Conservation (phyloP, 345 rosid genomes). For the Alliaria petiolata region DNA sequence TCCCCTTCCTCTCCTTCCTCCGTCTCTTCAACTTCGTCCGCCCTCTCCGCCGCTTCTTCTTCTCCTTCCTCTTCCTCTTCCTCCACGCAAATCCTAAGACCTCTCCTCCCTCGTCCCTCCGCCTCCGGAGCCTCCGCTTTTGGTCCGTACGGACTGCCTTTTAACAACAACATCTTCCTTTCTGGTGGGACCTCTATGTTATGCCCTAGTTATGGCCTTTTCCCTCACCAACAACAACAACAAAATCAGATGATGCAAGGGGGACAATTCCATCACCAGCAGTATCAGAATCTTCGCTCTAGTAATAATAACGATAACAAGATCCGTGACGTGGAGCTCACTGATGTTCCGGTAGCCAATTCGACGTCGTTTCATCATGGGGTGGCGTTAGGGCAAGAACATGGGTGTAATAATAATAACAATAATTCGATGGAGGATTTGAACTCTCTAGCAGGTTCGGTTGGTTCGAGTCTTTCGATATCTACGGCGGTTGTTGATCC, state of each 20-base stretch:
- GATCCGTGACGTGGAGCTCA: constrained; percentile 8
- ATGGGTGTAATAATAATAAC: neutral
- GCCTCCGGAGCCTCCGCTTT: constrained; percentile 24
- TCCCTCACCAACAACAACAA: constrained; percentile 27
- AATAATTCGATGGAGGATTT: constrained; percentile 29
- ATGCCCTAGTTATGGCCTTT: constrained; percentile 28
- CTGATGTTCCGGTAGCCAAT: constrained; percentile 5
- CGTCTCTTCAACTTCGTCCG: constrained; percentile 39
- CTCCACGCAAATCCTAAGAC: constrained; percentile 63
- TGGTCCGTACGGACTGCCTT: constrained; percentile 26
- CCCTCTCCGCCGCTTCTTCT: constrained; percentile 25
- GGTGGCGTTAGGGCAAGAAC: constrained; percentile 25
- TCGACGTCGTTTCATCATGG: constrained; percentile 9
- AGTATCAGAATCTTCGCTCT: constrained; percentile 23
- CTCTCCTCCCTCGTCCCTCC: constrained; percentile 88
- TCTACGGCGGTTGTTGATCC: constrained; percentile 19
- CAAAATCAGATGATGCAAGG: constrained; percentile 28
- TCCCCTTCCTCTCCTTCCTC: constrained; percentile 41
- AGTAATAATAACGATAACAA: neutral
- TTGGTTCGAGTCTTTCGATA: constrained; percentile 43
- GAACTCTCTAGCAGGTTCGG: constrained; percentile 43
- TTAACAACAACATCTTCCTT: constrained; percentile 19
- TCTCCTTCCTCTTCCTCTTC: constrained; percentile 49
- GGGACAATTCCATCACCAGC: constrained; percentile 28
- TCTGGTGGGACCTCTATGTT: constrained; percentile 28